Percentiles rank a stretch among this genome's conserved stretches.
Conservation (phyloP, 2,329 filamentous ascomycete genomes). For the Calonectria multiphialidica region DNA sequence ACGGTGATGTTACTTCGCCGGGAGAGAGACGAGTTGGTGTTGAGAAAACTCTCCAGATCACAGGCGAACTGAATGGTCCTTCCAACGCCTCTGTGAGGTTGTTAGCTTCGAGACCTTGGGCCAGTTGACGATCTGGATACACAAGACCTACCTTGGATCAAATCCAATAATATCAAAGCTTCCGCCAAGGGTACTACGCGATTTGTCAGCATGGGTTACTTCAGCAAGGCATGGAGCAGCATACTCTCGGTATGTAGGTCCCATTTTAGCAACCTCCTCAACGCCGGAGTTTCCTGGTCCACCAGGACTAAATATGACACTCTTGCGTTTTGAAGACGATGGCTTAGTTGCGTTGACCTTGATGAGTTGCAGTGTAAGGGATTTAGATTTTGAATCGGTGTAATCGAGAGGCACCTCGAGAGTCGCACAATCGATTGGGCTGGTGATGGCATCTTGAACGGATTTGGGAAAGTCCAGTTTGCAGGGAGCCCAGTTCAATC, state of each 20-base stretch:
- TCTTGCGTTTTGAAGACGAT: neutral
- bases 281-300: neutral
- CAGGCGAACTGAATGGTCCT: neutral
- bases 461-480: no score
- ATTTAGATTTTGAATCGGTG: neutral
- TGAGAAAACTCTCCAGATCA: neutral
- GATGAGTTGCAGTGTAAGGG: neutral
- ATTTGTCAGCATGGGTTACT: neutral
- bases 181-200: neutral
- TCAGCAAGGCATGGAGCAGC: neutral
- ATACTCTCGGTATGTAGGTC: neutral
- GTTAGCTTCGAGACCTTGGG: neutral
- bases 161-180: neutral
- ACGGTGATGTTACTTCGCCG: no score
- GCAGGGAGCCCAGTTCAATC: no score
- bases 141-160: neutral
- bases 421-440: neutral
- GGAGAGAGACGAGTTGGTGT: neutral
- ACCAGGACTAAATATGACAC: neutral
- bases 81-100: neutral
- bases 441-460: no score
- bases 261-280: neutral
- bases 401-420: neutral
- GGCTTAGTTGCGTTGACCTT: neutral
- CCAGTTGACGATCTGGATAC: no score